Percentiles rank a stretch among this genome's conserved stretches.
phyloP scores from a whole-genome alignment of 352 stramenopile genomes.

The Peronospora belbahrii region DNA sequence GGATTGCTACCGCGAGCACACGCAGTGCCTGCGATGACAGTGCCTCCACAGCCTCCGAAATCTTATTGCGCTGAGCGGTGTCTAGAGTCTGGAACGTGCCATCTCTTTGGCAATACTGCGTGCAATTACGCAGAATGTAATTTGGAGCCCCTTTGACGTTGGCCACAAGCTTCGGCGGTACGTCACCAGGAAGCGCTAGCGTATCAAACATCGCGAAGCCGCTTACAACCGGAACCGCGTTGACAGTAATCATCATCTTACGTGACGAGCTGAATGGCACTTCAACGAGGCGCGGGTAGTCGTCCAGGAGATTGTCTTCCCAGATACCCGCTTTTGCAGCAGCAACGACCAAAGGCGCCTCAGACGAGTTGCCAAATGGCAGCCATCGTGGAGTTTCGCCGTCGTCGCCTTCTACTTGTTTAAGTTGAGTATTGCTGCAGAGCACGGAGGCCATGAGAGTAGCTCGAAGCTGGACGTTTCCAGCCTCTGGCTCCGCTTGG shows the following conservation, averaged over 20 bases:
- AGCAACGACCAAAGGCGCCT: constrained; percentile 63
- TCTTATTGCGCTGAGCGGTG: constrained; percentile 36
- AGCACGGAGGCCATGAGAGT: constrained; percentile 54
- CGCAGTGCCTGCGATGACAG: constrained; percentile 74
- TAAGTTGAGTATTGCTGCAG: constrained; percentile 71
- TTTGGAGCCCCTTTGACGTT: constrained; percentile 66
- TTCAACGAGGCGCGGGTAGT: constrained; percentile 79
- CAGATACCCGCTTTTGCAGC: constrained; percentile 63
- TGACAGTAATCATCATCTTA: constrained; percentile 92
- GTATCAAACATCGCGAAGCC: constrained; percentile 31
- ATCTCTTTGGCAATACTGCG: constrained; percentile 40
- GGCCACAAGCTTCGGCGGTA: constrained; percentile 40
- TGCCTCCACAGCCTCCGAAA: constrained; percentile 50
- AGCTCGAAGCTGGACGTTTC: constrained; percentile 51
- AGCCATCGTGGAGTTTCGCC: constrained; percentile 28
- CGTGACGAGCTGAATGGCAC: constrained; percentile 92
- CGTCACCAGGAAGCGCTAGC: constrained; percentile 26
- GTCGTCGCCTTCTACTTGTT: constrained; percentile 48
- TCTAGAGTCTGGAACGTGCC: constrained; percentile 38
- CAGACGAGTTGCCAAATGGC: constrained; percentile 63
- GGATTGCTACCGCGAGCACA: constrained; percentile 88
- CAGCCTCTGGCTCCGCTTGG: constrained; percentile 25
- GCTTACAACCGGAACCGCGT: constrained; percentile 29
- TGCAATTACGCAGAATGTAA: constrained; percentile 66
- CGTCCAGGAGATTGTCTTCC: constrained; percentile 39